Base-by-base conservation (phyloP, 768 basidiomycete genomes). In the Boletus vermiculosoides region DNA sequence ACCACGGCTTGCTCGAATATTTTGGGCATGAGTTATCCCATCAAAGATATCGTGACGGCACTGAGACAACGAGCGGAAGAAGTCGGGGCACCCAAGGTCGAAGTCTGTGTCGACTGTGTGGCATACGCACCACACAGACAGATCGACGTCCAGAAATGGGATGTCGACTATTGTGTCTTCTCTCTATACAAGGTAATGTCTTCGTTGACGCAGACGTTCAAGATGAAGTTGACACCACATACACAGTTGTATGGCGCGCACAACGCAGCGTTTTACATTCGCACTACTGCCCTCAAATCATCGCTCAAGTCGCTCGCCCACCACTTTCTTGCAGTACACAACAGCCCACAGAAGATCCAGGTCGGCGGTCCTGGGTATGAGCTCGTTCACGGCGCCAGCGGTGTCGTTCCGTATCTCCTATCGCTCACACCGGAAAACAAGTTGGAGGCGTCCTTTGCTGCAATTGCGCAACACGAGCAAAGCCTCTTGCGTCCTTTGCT, bases 291-390 rank as follows among this genome's bases (percentile, higher is more conserved):
- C 1, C 77, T 89, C n/a, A 54, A 75, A 40, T 55, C 71, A 9
- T 87, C 86, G 0, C 73, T 90, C 31, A 62, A 77, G 13, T 78
- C 85, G 1, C 73, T 92, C 52, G 80, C 78, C 18, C 88, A 92
- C 69, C 86, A 90, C 74, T 91, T 92, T 76, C 77, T 90, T 48
- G 56, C 71, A 5, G 76, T 78, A 37, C 69, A 77, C 41, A 56
- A 67, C 10, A 74, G 73, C 13, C 64, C 83, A 0, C 80, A 81
- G 73, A 90, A 89, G 68, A 77, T 93, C 23, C 84, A 87, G 66
- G 82, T 85, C 0, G 89, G 89, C 11, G 88, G 88, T 0, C 83
- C 86, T 0, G 86, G 87, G 13, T 90, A 92, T 68, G 90, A 92
- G 64, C 74, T 83, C 18, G 81, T 84, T 20, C 86, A 86, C 64